Evolutionary conservation across 305 asterid genomes (phyloP).

Genomic region (Striga hermonthica): DNA sequence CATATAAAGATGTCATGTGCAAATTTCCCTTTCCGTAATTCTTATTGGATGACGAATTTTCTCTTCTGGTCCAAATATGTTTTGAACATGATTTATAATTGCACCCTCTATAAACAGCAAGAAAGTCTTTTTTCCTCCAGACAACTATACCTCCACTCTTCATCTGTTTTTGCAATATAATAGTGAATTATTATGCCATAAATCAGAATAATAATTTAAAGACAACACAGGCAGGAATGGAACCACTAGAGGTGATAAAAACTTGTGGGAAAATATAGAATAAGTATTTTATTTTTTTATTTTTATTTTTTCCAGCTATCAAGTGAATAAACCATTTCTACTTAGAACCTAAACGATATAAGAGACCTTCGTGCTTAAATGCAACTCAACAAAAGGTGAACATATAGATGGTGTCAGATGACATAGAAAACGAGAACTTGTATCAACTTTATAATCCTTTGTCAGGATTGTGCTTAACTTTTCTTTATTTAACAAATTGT

Average conservation of each 20-base stretch:
- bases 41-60: constrained; percentile 31
- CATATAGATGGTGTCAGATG: neutral
- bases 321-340: constrained; percentile 9
- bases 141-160: constrained; percentile 84
- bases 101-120: constrained; percentile 78
- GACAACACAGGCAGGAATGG: constrained; percentile 11
- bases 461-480: too few species aligned
- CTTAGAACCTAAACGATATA: constrained; percentile 17
- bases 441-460: neutral
- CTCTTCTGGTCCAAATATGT: constrained; percentile 24
- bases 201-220: constrained; percentile 24
- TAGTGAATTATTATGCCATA: constrained; percentile 26
- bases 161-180: constrained; percentile 46
- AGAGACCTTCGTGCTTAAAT: constrained; percentile 9
- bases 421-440: neutral
- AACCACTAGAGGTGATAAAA: constrained; percentile 5
- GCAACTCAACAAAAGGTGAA: constrained; percentile 8
- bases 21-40: constrained; percentile 36
- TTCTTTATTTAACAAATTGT: too few species aligned
- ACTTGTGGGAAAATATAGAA: neutral
- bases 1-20: constrained; percentile 55
- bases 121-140: constrained; percentile 67
- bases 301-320: neutral
- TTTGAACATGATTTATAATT: constrained; percentile 36
- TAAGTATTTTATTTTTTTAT: too few species aligned